Evolutionary conservation across 2,329 filamentous ascomycete species (phyloP), one percentile per base, ranked within the genome.

Genomic region (Nigrospora oryzae): DNA sequence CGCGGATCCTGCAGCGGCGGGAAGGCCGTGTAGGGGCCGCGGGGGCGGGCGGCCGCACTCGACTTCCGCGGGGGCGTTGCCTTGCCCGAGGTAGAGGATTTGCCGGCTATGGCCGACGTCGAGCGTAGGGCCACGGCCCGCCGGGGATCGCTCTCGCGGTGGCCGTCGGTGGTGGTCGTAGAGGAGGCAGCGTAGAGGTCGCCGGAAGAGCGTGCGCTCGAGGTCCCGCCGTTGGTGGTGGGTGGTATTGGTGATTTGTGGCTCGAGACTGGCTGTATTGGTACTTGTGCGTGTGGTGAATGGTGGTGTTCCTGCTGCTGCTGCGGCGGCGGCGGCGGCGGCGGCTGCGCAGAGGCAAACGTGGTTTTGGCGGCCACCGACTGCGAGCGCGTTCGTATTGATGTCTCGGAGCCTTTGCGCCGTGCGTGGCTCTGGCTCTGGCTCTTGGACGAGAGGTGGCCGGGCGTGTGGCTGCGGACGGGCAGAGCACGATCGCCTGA

Each of bases 381-480:
- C 51, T 77, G 73, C 15, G 75, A 74, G 44, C 76, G 72, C 50
- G 77, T 71, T 23, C 76, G 72, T 46, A 77, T 68, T 38, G 74
- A 64, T 34, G 74, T 62, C 44, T 80, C 75, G 23, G 75, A 71
- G 28, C 71, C 61, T 51, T 73, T 76, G 42, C 69, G 67, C 46
- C 70, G 68, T 48, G 66, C 68, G 11, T 53, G 42, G 23, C 52
- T 49, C 40, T 49, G 45, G 40, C 53, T 46, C 48, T 74, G 71
- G 62, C 74, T 79, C 64, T 75, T 81, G 51, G 74, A 72, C 12
- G 79, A 65, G 36, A 82, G 68, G 54, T 81, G 77, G 46, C 79
- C 77, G 1, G 79, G 79, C 2, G 79, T 83, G 58, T 83, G 79
- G 56, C 73, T 81, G 52, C 79, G 71, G 28, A 70, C 70, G 63